Conservation (phyloP, 257 asterid species). For the Fraxinus pennsylvanica region DNA sequence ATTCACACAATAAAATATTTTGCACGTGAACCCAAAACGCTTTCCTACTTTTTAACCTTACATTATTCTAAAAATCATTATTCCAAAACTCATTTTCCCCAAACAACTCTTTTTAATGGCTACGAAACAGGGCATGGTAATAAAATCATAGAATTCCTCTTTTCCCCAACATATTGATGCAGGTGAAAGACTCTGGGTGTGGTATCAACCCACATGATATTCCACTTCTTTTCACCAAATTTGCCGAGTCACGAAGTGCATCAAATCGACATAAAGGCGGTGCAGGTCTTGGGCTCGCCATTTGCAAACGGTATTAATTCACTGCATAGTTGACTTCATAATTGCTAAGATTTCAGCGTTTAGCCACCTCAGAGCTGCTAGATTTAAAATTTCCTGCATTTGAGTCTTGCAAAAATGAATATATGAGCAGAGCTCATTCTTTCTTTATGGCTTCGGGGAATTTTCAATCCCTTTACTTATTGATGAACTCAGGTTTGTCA, state of each 20-base stretch:
- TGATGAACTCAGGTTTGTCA: conserved; percentile 46
- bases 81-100: too few relatives aligned
- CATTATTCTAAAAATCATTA: too few relatives aligned
- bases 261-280: conserved; percentile 41
- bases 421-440: neutral
- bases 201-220: conserved; percentile 59
- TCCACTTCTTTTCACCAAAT: conserved; percentile 61
- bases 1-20: too few relatives aligned
- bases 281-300: conserved; percentile 72
- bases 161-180: conserved; percentile 1
- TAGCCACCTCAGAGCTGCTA: neutral
- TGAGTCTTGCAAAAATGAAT: neutral
- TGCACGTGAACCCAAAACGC: too few relatives aligned
- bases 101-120: too few relatives aligned
- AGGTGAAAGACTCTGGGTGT: conserved; percentile 71
- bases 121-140: neutral
- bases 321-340: neutral
- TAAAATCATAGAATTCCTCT: neutral
- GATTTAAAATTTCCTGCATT: neutral
- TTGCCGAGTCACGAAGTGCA: conserved; percentile 35
- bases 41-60: too few relatives aligned
- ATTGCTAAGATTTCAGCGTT: neutral
- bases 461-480: neutral
- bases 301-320: conserved; percentile 58
- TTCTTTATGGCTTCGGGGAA: neutral